Evolutionary conservation across 2,329 filamentous ascomycete species (phyloP).

Genomic region (Trichoderma simmonsii): DNA sequence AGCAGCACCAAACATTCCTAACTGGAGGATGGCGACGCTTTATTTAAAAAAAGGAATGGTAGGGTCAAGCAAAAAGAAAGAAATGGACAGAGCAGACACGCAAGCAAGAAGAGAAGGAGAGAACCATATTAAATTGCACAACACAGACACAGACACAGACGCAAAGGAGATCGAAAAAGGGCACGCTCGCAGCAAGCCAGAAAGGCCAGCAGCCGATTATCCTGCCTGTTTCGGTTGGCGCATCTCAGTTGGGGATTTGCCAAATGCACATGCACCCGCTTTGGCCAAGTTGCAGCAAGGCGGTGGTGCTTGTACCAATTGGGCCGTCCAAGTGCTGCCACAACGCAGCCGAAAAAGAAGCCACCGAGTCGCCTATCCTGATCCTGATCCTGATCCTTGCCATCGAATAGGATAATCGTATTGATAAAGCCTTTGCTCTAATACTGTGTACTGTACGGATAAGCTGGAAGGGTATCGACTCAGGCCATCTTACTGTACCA

Average conservation of each 20-base stretch:
- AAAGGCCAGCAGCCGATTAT: background rate
- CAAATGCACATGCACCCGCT: background rate
- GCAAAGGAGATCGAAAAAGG: background rate
- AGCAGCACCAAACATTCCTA: conserved; percentile 7
- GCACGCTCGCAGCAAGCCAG: background rate
- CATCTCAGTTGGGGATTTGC: background rate
- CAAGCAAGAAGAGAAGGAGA: background rate
- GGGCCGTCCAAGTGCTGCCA: background rate
- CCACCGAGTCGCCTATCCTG: background rate
- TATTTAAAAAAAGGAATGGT: background rate
- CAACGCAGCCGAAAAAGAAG: background rate
- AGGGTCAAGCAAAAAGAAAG: too few relatives aligned
- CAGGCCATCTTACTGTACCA: too few relatives aligned
- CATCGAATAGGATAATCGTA: too few relatives aligned
- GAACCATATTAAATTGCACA: background rate
- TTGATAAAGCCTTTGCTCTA: background rate
- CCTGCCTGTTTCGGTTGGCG: background rate
- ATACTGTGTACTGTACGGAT: background rate
- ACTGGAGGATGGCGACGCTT: background rate
- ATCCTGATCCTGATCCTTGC: background rate
- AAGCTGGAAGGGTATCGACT: background rate
- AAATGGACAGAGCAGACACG: background rate
- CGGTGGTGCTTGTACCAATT: background rate
- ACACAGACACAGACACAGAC: background rate
- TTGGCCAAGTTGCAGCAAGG: background rate